Base-by-base conservation (phyloP, 2,329 filamentous ascomycete species). In the Paracoccidioides brasiliensis region DNA sequence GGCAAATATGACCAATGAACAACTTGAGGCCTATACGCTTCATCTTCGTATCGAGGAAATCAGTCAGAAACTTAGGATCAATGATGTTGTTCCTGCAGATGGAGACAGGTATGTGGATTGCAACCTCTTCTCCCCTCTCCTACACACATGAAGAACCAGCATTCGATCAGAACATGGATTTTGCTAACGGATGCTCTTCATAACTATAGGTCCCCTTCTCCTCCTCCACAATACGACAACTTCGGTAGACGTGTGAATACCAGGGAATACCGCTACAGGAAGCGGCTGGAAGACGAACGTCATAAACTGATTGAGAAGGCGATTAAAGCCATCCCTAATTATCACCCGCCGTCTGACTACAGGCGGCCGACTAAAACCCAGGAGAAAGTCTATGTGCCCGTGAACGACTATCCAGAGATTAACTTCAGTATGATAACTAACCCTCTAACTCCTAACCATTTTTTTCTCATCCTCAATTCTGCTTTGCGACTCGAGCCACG, bases 381-480 rank as follows among this genome's bases (percentile, higher is more conserved):
- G 77, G 93, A 98, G 81, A 98, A 98, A 81, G 94, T 98, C 86
- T 98, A 98, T 73, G 93, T 98, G 74, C 93, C 93, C 72, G 93
- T 98, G 78, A 98, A 98, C 83, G 93, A 98, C 76, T 98, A 98
- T 74, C 93, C 93, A 80, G 93, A 98, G 76, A 97, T 98, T 85
- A 98, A 98, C 86, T 98, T 98, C 89, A 98, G 93, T 98, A 96
- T 91, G 91, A 91, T 93, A 90, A 85, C 90, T 95, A 95, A 95
- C 89, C 90, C 89, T 90, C 83, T 84, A 85, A 87, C 83, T 80
- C 81, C 83, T 86, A 85, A 86, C 74, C 69, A 67, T 69, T 76
- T 71, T 65, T 66, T 67, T 50, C 62, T 66, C 64, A 12, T 46
- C 12, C 30, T 14, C 30, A 46, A 46, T 28, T 33, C 32, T 46